Evolutionary conservation across 2,329 filamentous ascomycete genomes (phyloP), one percentile per base, ranked within the genome.

Genomic region (Fusarium algeriense): DNA sequence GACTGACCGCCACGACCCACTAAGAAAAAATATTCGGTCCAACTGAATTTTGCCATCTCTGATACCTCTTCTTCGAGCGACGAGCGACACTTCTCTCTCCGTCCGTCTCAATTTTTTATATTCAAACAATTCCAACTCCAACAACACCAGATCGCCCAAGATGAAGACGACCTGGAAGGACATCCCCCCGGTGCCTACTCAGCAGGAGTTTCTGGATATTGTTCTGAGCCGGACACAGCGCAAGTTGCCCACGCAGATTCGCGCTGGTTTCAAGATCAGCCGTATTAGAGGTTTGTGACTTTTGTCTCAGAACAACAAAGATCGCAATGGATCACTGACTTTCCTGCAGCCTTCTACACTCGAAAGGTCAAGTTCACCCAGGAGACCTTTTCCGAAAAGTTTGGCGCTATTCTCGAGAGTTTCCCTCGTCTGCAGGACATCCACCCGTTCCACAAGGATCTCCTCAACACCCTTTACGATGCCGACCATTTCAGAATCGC

Each of bases 291-390:
- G 86, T 85, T 76, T 78, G 67, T 56, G 71, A 60, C 58, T 17
- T 44, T 41, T 19, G 43, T 57, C n/a, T 43, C 26, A 11, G 48
- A 28, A 40, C 35, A 34, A 23, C 55, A 53, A 37, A 19, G 44
- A 32, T 23, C 37, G 15, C 46, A 37, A 67, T 26, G 40, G 46
- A 32, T 61, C 32, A 46, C 70, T 75, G 44, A 75, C 50, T 28
- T 28, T 17, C 4, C 23, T 38, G 9, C 73, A 91, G 92, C 90
- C 53, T 98, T 98, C 85, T 98, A 98, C 83, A 98, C 95, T 48
- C 88, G 96, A 81, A 98, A 98, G 84, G 95, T 98, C 87, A 98
- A 98, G 84, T 99, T 94, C 84, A 98, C 96, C 9, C 92, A 95
- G 79, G 96, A 99, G 85, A 98, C 95, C 44, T 98, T 98, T 83